Base-by-base conservation (phyloP, 2,329 filamentous ascomycete species). In the Exophiala lecanii-corni region DNA sequence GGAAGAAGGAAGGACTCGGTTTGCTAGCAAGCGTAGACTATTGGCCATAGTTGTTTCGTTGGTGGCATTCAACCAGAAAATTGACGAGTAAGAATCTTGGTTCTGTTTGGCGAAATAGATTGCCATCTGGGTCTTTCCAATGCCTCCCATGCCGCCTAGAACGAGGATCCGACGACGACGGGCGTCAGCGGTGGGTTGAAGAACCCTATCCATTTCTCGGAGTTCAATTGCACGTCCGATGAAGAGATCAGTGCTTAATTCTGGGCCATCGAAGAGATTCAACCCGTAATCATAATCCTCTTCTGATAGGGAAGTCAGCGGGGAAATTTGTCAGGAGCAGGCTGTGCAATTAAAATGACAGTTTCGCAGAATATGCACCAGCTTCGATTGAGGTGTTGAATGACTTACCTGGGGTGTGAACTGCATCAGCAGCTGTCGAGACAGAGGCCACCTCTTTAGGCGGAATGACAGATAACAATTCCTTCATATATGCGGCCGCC, bases 101-200 rank as follows among this genome's bases (percentile, higher is more conserved):
- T 71, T 49, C 20, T 45, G 47, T 50, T 59, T 62, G 2, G 60
- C 52, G 53, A 65, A 72, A 32, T 59, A 56, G 5, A 68, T 51
- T 4, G 60, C 57, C 15, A 70, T 57, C 49, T 72, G 63, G n/a
- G 68, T 71, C 57, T 73, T 73, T 18, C 66, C 68, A 20, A 72
- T 70, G 3, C 68, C 68, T 12, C 68, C 67, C 3, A 70, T 55
- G 12, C 68, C 67, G 34, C 69, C 57, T 5, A 71, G 49, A 19
- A 66, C 55, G 6, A 52, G 21, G 15, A 35, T 15, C 34, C 19
- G 18, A 31, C 40, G 39, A 7, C 30, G 17, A 19, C 23, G 21
- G 17, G 23, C n/a, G 13, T 36, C 18, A 15, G 5, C 13, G 13
- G 16, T 12, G 15, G 44, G 40, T 12, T 36, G 28, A 7, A 54